Evolutionary conservation across 106 monocot species (phyloP), one percentile per base, ranked within the genome.

Genomic region (Vanilla planifolia): DNA sequence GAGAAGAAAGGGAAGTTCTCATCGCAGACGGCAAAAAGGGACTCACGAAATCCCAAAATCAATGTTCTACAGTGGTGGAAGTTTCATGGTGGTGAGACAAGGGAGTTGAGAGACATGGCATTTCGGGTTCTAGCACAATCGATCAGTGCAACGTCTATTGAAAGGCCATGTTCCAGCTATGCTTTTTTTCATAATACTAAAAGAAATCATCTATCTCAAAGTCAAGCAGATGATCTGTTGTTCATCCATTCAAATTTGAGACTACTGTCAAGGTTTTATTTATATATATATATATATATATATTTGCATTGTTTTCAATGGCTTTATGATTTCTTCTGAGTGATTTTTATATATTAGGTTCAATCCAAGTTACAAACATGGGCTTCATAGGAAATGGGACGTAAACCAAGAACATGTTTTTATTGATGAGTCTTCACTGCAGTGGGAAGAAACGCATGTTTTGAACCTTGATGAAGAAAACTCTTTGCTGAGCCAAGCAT

Each of bases 71-170:
- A 74, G 48, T 79, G 79, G 79, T 79, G 79, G 79, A 79, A 79
- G 56, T 79, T 79, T 46, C 79, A 79, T 42, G 79, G 79, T 32
- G 79, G 79, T 13, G 79, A 79, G 39, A 79, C 79, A 66, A 79
- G 74, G 41, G 79, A 79, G 60, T 33, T 79, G 65, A 79, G 79
- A 73, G 74, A 79, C 61, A 61, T 74, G 65, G 79, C 79, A 37
- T 79, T 79, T 17, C 60, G 45, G 70, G 74, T 79, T 17, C 74
- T 79, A 33, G 69, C 79, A 21, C 79, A 79, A 25, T 55, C 79
- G 55, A 67, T 79, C 34, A 62, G 74, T 66, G 47, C 61, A 32
- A 66, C 46, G 15, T 74, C 74, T 24, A 24, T 79, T 23, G 65
- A 70, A 60, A 79, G 53, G 34, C 70, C 74, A 60, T 74, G 74